Evolutionary conservation across 1,284 basidiomycete species (phyloP), one percentile per base, ranked within the genome.

Genomic region (Phlebopus sp.): DNA sequence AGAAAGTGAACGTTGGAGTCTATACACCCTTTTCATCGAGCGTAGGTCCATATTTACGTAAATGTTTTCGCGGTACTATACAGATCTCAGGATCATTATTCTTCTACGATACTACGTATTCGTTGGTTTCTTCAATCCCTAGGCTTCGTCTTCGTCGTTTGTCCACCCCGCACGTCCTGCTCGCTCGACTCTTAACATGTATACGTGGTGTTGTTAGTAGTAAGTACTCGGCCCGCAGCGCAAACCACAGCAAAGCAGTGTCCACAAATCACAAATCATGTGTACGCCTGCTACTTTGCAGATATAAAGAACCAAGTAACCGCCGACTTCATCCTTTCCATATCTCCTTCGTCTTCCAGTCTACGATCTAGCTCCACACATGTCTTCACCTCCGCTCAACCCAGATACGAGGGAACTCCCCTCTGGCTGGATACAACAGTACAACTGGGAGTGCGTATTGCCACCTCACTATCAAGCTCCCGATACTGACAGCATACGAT

Each of bases 371-470:
- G n/a, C 59, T 44, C 31, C 42, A 51, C 58, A 35, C 53, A 68
- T 64, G 57, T 74, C 79, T 69, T 70, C 74, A 42, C 73, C 77
- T 49, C 75, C 79, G 19, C 54, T 59, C 21, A 88, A 87, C 64
- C 80, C 78, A 14, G 86, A 88, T 60, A 64, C 64, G n/a, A 76
- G 85, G 39, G 68, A 71, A 5, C 71, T 89, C 0, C 86, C 86
- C 15, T 70, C 70, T 5, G 87, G 87, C 19, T 90, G 86, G 84
- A 72, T 81, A 21, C 66, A 76, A 27, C 84, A 87, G 59, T 90
- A 73, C 59, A 84, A 90, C 57, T 50, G 64, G 46, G 82, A 81
- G 85, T 89, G 59, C 44, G 82, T 73, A 49, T 47, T 37, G 40
- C n/a, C 31, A 41, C n/a, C 44, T 13, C 36, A 57, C 42, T 43